phyloP scores from a whole-genome alignment of 2,329 filamentous ascomycete species.

The Trichoderma sp. region DNA sequence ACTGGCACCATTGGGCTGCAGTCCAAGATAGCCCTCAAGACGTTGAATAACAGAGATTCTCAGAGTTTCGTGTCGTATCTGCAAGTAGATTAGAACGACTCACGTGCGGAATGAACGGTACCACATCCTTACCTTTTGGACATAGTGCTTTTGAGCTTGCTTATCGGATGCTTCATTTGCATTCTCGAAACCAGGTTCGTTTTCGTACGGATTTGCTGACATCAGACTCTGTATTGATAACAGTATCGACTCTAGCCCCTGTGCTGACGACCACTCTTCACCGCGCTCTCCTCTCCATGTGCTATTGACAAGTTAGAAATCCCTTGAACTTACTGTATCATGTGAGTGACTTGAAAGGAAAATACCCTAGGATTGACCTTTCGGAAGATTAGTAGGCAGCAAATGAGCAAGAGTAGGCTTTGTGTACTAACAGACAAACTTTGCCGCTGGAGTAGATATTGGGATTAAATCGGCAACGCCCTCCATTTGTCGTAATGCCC shows the following conservation, averaged over 20 bases:
- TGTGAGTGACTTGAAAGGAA: neutral
- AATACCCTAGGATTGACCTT: constrained; percentile 81
- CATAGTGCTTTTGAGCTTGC: constrained; percentile 70
- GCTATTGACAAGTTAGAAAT: constrained; percentile 44
- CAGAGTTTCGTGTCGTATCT: constrained; percentile 90
- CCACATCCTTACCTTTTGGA: constrained; percentile 59
- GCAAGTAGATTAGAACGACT: constrained; percentile 22
- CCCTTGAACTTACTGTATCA: neutral
- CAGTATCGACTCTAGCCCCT: constrained; percentile 89
- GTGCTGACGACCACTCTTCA: constrained; percentile 95
- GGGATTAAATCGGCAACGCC: constrained; percentile 87
- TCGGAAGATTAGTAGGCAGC: constrained; percentile 2
- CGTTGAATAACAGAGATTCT: constrained; percentile 83
- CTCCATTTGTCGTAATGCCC: constrained; percentile 83
- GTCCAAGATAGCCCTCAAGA: constrained; percentile 73
- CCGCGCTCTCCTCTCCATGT: constrained; percentile 90
- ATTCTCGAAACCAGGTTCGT: constrained; percentile 90
- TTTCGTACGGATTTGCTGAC: constrained; percentile 90
- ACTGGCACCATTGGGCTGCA: constrained; percentile 52
- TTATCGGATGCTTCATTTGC: constrained; percentile 67
- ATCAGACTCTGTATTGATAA: constrained; percentile 96
- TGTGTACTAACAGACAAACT: constrained; percentile 74
- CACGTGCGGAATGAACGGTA: neutral
- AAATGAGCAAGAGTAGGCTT: neutral
- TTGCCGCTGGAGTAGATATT: constrained; percentile 93